phyloP scores from a whole-genome alignment of 805 yeast species.

The Hanseniaspora guilliermondii region DNA sequence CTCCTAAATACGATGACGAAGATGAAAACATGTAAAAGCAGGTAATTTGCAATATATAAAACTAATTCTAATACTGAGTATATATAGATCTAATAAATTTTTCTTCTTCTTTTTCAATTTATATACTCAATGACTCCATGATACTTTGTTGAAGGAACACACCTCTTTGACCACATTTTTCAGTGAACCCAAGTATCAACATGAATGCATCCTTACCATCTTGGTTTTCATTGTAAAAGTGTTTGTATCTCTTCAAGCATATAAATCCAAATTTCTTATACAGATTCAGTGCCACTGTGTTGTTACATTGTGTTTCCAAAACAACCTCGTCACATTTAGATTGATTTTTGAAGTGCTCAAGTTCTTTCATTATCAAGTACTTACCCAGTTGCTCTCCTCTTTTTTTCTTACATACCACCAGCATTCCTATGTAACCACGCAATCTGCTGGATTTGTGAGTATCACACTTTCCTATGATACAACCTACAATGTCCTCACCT shows the following conservation, averaged over 20 bases:
- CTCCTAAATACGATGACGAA: constrained; percentile 86
- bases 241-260: constrained; percentile 63
- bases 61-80: no score
- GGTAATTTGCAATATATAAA: neutral
- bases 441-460: constrained; percentile 49
- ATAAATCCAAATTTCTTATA: constrained; percentile 71
- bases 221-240: constrained; percentile 59
- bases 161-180: constrained; percentile 42
- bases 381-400: constrained; percentile 79
- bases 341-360: constrained; percentile 48
- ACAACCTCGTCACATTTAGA: constrained; percentile 77
- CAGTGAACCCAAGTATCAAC: constrained; percentile 67
- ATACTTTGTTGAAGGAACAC: constrained; percentile 30
- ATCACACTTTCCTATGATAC: constrained; percentile 71
- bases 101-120: no score
- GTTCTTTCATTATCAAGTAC: constrained; percentile 44
- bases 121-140: neutral
- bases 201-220: constrained; percentile 70
- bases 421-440: constrained; percentile 94
- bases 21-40: constrained; percentile 37
- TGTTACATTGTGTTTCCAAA: constrained; percentile 82
- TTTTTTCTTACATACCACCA: constrained; percentile 61
- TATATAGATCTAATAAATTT: neutral
- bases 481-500: constrained; percentile 48
- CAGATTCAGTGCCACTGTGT: constrained; percentile 52